Evolutionary conservation across 129 eudicot species (phyloP).

Genomic region (Sambucus nigra): DNA sequence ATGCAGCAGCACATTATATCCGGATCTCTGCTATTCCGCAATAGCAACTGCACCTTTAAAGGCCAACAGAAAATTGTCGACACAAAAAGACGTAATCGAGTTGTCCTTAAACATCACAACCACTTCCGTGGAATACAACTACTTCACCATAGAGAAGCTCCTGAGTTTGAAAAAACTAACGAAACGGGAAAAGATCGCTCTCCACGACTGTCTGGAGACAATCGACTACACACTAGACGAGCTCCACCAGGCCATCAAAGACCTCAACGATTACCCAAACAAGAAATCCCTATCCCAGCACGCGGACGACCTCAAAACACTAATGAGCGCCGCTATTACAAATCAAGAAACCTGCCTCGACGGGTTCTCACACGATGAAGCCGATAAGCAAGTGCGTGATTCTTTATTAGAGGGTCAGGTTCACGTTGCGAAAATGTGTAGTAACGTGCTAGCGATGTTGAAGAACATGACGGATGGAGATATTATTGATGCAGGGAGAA

Average conservation of each 20-base stretch:
- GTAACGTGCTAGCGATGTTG: conserved; percentile 77
- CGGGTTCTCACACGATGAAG: conserved; percentile 63
- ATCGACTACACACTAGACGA: conserved; percentile 66
- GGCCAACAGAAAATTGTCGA: conserved; percentile 28
- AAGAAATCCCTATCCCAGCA: conserved; percentile 36
- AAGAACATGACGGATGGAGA: conserved; percentile 61
- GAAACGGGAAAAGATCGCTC: conserved; percentile 48
- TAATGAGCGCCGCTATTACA: conserved; percentile 69
- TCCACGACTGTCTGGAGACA: conserved; percentile 68
- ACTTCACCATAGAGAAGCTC: conserved; percentile 36
- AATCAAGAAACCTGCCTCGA: conserved; percentile 78
- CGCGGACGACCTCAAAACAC: conserved; percentile 68
- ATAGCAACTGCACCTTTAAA: conserved; percentile 33
- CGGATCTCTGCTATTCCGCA: conserved; percentile 64
- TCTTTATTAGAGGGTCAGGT: conserved; percentile 26
- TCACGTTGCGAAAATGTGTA: conserved; percentile 68
- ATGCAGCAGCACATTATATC: conserved; percentile 62
- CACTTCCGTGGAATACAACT: conserved; percentile 34
- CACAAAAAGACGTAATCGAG: conserved; percentile 51
- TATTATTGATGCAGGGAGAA: conserved; percentile 20
- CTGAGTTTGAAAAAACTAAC: conserved; percentile 23
- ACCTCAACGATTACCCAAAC: conserved; percentile 34
- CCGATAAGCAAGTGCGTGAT: conserved; percentile 49
- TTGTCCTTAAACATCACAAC: conserved; percentile 48
- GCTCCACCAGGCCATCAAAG: conserved; percentile 34